Percentiles rank a stretch among this genome's conserved stretches.
phyloP scores from a whole-genome alignment of 2,329 filamentous ascomycete genomes.

The Ophiocordyceps polyrhachis-furcata region DNA sequence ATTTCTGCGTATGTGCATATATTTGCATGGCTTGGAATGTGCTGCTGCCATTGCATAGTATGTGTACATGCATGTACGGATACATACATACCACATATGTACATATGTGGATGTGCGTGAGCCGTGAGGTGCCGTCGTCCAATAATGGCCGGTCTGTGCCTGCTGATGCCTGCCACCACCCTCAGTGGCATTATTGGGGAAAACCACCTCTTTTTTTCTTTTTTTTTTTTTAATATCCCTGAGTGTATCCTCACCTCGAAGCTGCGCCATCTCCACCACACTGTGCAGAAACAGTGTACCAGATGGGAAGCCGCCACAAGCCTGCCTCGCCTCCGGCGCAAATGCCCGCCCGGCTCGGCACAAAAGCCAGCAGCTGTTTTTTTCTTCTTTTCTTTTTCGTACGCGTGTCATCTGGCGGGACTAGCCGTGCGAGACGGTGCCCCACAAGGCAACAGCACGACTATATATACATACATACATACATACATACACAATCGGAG shows the following conservation, averaged over 20 bases:
- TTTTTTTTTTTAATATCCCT: too few species aligned
- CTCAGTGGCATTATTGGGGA: neutral
- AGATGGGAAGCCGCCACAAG: neutral
- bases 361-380: neutral
- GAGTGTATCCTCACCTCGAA: too few species aligned
- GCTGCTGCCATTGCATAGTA: too few species aligned
- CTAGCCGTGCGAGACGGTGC: neutral
- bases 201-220: neutral
- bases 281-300: neutral
- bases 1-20: neutral
- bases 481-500: too few species aligned
- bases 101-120: neutral
- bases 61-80: neutral
- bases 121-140: neutral
- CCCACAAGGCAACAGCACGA: neutral
- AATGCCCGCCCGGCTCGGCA: neutral
- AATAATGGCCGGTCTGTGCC: neutral
- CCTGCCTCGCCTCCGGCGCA: neutral
- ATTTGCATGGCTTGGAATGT: too few species aligned
- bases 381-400: too few species aligned
- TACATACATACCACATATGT: neutral
- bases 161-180: neutral
- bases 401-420: neutral
- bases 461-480: too few species aligned
- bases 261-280: neutral